Conservation (phyloP, 2,329 filamentous ascomycete genomes). For the Sporothrix globosa region DNA sequence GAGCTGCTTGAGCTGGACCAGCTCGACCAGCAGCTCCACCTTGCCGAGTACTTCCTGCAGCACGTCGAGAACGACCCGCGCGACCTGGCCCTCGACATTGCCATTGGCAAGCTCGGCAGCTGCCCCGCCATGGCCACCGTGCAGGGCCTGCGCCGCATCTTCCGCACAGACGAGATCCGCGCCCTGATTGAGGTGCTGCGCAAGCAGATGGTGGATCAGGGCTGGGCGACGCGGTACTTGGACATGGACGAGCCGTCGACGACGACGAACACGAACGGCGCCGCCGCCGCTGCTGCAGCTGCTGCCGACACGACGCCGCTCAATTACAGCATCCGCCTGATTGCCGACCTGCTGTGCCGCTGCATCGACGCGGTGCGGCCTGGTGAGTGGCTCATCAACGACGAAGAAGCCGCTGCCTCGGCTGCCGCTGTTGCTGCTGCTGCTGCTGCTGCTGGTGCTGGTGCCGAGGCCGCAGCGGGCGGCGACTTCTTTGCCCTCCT, state of each 20-base stretch:
- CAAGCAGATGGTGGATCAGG: slow-evolving; percentile 71
- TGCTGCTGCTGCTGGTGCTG: neutral
- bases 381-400: slow-evolving; percentile 72
- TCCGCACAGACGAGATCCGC: slow-evolving; percentile 69
- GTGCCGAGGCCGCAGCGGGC: neutral
- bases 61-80: slow-evolving; percentile 63
- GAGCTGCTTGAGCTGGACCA: slow-evolving; percentile 60
- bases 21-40: slow-evolving; percentile 66
- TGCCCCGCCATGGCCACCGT: slow-evolving; percentile 65
- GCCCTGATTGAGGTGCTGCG: slow-evolving; percentile 73
- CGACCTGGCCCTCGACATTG: slow-evolving; percentile 66
- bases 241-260: slow-evolving; percentile 52
- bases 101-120: slow-evolving; percentile 69
- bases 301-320: slow-evolving; percentile 57
- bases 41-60: slow-evolving; percentile 68
- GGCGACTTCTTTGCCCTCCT: slow-evolving; percentile 68
- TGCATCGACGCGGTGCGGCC: slow-evolving; percentile 76
- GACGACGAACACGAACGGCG: neutral
- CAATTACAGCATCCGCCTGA: slow-evolving; percentile 70
- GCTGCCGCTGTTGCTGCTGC: neutral
- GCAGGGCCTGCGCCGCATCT: slow-evolving; percentile 63
- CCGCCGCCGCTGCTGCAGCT: slow-evolving; percentile 37
- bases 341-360: slow-evolving; percentile 71
- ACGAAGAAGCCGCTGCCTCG: slow-evolving; percentile 50
- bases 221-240: slow-evolving; percentile 74